Base-by-base conservation (phyloP, 345 rosid species). In the Ceriops tagal region DNA sequence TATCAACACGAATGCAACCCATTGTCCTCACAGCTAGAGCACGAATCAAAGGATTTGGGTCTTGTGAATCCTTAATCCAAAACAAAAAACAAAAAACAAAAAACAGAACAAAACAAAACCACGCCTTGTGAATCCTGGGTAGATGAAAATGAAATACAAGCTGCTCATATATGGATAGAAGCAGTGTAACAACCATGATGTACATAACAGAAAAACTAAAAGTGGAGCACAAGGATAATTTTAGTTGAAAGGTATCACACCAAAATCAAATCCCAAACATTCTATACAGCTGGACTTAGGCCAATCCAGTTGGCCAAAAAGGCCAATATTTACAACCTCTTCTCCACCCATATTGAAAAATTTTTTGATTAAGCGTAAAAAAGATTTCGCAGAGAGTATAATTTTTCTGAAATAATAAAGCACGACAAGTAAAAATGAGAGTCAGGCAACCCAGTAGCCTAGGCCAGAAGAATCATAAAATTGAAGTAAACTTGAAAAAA, bases 1-100 rank as follows among this genome's bases (percentile, higher is more conserved):
- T 96, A 79, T 92, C 99, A 72, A 96, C 98, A 78, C 99, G 99
- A 75, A 96, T 96, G 85, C 99, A 96, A 16, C 99, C 99, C 99
- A 96, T 96, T 65, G 98, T 96, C 72, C 98, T 86, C 61, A 92
- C 98, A 76, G 98, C 99, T 77, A 96, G 79, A 75, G 99, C 99
- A 28, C 99, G 98, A 71, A 96, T 96, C 71, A 96, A 77, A 20
- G 99, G 99, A 86, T 92, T 96, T 70, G 99, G 97, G 73, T 96
- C 99, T 74, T 96, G 99, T 58, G 47, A 39, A 39, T 39, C 47
- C 47, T 39, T 39, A 39, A 39, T 39, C 46, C 9, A 0, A 35
- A 7, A 6, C 1, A 37, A 37, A 10, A 39, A n/a, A n/a, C n/a
- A n/a, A n/a, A 39, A 10, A 39, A 10, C 0, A 39, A 5, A 32